Evolutionary conservation across 1,284 basidiomycete genomes (phyloP).

Genomic region (Rhodofomes roseus): DNA sequence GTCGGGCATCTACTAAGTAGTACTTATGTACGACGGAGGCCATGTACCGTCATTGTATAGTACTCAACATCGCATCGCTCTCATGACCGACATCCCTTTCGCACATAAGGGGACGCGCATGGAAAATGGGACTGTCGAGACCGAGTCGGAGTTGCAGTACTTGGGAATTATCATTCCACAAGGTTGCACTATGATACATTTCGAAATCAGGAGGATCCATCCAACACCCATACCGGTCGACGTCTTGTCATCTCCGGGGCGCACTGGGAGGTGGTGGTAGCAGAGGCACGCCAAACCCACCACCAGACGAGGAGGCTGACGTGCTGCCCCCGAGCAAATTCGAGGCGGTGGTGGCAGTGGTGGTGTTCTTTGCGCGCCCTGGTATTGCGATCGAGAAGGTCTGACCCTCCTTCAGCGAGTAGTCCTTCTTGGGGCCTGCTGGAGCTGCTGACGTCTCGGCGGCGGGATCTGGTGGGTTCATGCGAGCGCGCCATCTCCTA

Average conservation of each 20-base stretch:
- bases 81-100: too few relatives aligned
- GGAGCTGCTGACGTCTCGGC: conserved; percentile 49
- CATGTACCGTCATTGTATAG: too few relatives aligned
- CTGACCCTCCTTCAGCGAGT: conserved; percentile 93
- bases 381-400: conserved; percentile 93
- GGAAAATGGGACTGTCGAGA: too few relatives aligned
- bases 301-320: conserved; percentile 16
- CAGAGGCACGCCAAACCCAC: conserved; percentile 43
- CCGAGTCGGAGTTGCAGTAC: too few relatives aligned
- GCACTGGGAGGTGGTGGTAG: conserved; percentile 72
- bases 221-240: not conserved
- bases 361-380: conserved; percentile 40
- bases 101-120: too few relatives aligned
- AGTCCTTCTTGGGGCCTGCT: conserved; percentile 87
- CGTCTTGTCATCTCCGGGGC: conserved; percentile 29
- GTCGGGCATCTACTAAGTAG: too few relatives aligned
- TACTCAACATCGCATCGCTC: too few relatives aligned
- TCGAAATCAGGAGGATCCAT: not conserved
- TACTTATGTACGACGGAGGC: too few relatives aligned
- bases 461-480: conserved; percentile 49
- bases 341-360: conserved; percentile 7
- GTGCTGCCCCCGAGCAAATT: conserved; percentile 19
- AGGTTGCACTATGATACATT: not conserved
- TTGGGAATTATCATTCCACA: not conserved
- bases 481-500: conserved; percentile 59